Evolutionary conservation across 768 basidiomycete species (phyloP), one percentile per base, ranked within the genome.

Genomic region (Suillus plorans): DNA sequence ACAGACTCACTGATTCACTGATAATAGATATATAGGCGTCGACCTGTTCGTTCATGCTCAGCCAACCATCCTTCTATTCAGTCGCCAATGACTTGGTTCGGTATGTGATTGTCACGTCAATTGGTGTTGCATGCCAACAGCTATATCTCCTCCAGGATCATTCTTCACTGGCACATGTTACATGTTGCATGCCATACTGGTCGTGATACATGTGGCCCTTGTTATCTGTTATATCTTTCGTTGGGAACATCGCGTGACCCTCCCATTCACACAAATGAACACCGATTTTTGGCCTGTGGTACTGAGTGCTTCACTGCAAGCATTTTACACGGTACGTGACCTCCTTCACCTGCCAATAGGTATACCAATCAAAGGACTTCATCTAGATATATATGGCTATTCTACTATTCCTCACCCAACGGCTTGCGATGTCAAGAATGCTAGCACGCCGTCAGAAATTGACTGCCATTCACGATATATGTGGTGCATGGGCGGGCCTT

Each of bases 141-240:
- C 1, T 37, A 5, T 22, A 25, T 16, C 31, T 31, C 31, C 14
- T n/a, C 37, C 12, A 58, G 37, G 10, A 36, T 37, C 55, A 58
- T 41, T 14, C 5, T 41, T 25, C 12, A 16, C 37, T 25, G 2
- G 22, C 22, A 28, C 39, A 20, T 64, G 66, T 55, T 62, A 64
- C 42, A 22, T 10, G 2, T 16, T 67, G 37, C 66, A 67, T 47
- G 41, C 22, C 60, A 20, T 55, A 9, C 58, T 70, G 9, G 53
- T 70, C 13, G 6, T 44, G 34, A 53, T 70, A 18, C 66, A 70
- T 36, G 16, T 67, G 6, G 5, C 58, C 4, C 25, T 58, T 25
- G 25, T 28, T 18, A 28, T 58, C 5, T 28, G 3, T 41, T 58
- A 58, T 61, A 58, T 58, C 10, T 34, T 5, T 13, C 50, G 34